Base-by-base conservation (phyloP, 176 grass and related monocot genomes). In the Alloteropsis semialata region DNA sequence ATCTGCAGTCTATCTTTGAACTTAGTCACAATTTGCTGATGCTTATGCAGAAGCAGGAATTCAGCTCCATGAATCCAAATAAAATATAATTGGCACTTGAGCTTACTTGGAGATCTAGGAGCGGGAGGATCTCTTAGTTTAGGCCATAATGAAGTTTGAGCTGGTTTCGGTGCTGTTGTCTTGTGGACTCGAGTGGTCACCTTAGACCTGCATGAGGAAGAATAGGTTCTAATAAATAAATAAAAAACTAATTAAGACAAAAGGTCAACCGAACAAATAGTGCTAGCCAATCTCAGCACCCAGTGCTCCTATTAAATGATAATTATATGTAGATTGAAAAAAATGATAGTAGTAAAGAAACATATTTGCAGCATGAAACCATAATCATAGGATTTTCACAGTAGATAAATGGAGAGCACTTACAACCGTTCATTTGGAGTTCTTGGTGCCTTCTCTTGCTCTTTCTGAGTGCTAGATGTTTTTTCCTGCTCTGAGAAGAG, bases 51-150 rank as follows among this genome's bases (percentile, higher is more conserved):
- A 46, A 46, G 24, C 24, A 71, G 24, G 46, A 71, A 77, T 30
- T 45, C 16, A 61, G 56, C 0, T 78, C 38, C 58, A 29, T 41
- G 36, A 22, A 28, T 75, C 22, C 16, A 53, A 53, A 39, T 11
- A 54, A 67, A 56, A 39, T 25, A n/a, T n/a, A 36, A 17, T 48
- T 29, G 39, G 37, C 7, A 59, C 44, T 82, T 44, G 15, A 77
- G 60, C 88, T 84, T 92, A 97, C 95, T 59, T 87, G 92, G 64
- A 83, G 92, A 89, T 88, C 84, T 92, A 60, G 78, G 84, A 60
- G 90, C 72, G n/a, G 83, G 74, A 60, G 81, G 17, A 78, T 97
- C 88, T 89, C 68, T 92, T 81, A 78, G 77, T 88, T 87, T 97
- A 63, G 87, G 86, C 78, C 77, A 85, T 76, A 88, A 50, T 64